These are phyloP conservation scores for Polysphondylium violaceum DNA, from an alignment of 78 protist genomes.

Conservation along the genomic window DNA sequence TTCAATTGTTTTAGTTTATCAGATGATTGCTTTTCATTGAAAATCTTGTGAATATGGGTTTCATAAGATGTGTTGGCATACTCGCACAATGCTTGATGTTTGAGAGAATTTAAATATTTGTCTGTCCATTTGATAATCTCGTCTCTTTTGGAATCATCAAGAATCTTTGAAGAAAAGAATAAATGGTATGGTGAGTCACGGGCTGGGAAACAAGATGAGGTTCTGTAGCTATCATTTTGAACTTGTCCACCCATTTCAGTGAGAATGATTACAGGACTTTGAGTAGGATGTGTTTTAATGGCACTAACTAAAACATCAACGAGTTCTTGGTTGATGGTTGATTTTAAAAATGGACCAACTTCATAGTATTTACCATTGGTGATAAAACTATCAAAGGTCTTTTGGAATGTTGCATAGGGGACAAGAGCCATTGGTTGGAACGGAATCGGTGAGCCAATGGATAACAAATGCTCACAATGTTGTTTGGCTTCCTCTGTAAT, in stretches of 20 bases:
- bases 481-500: not conserved
- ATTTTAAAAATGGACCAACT: conserved; percentile 1
- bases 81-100: too few relatives aligned
- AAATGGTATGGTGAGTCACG: conserved; percentile 18
- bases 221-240: not conserved
- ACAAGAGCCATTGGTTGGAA: not conserved
- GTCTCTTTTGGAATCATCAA: not conserved
- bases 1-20: not conserved
- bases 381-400: not conserved
- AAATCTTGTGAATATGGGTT: too few relatives aligned
- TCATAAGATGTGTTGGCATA: too few relatives aligned
- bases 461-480: not conserved
- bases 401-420: not conserved
- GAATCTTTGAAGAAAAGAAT: not conserved
- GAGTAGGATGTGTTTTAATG: not conserved
- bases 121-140: not conserved
- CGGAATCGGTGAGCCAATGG: too few relatives aligned
- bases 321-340: not conserved
- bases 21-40: too few relatives aligned
- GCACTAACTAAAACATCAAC: not conserved
- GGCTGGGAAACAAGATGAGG: not conserved
- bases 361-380: not conserved
- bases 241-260: conserved; percentile 19
- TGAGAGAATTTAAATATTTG: too few relatives aligned
- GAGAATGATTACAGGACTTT: not conserved